phyloP scores from a whole-genome alignment of 495 filamentous ascomycete genomes.

The Penicillium cinerascens region DNA sequence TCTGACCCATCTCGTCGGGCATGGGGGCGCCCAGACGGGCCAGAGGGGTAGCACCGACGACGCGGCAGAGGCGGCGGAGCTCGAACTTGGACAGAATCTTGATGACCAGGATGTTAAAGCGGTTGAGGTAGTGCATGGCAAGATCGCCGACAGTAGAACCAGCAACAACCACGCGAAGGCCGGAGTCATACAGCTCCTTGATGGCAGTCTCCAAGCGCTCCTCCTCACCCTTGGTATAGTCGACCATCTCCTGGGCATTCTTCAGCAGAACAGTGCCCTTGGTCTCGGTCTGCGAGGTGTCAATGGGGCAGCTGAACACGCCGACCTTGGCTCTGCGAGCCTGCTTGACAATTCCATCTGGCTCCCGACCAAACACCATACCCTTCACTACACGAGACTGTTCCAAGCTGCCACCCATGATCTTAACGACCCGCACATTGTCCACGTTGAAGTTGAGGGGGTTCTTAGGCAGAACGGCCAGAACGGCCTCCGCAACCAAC shows the following conservation, averaged over 20 bases:
- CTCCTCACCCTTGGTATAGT: slow-evolving; percentile 98
- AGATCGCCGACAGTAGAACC: slow-evolving; percentile 92
- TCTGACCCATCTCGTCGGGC: slow-evolving; percentile 97
- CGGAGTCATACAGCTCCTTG: slow-evolving; percentile 94
- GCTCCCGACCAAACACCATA: slow-evolving; percentile 96
- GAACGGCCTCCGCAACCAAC: slow-evolving; percentile 88
- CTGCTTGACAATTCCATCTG: slow-evolving; percentile 86
- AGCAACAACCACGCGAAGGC: slow-evolving; percentile 85
- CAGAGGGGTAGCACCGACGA: slow-evolving; percentile 93
- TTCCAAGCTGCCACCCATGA: slow-evolving; percentile 94
- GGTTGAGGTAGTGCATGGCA: slow-evolving; percentile 95
- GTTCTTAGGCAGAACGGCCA: slow-evolving; percentile 94
- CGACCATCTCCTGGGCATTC: slow-evolving; percentile 96
- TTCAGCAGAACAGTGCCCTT: slow-evolving; percentile 99
- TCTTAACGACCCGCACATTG: slow-evolving; percentile 98
- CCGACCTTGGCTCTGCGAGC: slow-evolving; percentile 90
- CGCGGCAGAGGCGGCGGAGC: slow-evolving; percentile 85
- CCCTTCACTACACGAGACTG: slow-evolving; percentile 94
- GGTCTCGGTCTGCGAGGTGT: slow-evolving; percentile 94
- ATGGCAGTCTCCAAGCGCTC: slow-evolving; percentile 81
- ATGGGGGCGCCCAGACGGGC: slow-evolving; percentile 95
- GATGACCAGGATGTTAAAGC: slow-evolving; percentile 91
- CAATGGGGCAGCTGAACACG: slow-evolving; percentile 94
- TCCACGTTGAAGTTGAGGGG: slow-evolving; percentile 99
- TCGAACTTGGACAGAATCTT: slow-evolving; percentile 99